These are phyloP conservation scores for Penicillium paxilli DNA, from an alignment of 495 filamentous ascomycete species.

Conservation along the genomic window DNA sequence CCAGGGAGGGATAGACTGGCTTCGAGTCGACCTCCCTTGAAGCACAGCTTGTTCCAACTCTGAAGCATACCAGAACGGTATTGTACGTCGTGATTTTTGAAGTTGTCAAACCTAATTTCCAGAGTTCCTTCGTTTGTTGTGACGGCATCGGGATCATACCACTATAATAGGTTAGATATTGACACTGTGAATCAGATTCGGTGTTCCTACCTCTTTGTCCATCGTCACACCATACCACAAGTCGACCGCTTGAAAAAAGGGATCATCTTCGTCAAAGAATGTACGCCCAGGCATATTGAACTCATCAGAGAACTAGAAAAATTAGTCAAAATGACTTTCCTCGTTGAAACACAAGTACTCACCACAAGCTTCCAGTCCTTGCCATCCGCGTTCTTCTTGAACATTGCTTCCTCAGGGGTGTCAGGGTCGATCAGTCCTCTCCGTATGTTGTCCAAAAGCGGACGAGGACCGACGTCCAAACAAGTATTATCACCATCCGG, in stretches of 20 bases:
- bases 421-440: conserved; percentile 68
- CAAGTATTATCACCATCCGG: conserved; percentile 52
- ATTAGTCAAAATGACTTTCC: conserved; percentile 2
- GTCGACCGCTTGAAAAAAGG: conserved; percentile 69
- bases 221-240: conserved; percentile 80
- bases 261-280: conserved; percentile 74
- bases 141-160: conserved; percentile 80
- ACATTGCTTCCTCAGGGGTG: conserved; percentile 60
- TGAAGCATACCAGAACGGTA: conserved; percentile 83
- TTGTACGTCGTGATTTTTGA: conserved; percentile 65
- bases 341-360: conserved; percentile 15
- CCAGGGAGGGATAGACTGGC: conserved; percentile 76
- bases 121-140: conserved; percentile 67
- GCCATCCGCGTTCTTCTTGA: conserved; percentile 58
- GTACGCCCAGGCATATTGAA: conserved; percentile 71
- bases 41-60: conserved; percentile 79
- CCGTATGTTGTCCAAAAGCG: conserved; percentile 61
- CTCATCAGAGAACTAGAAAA: conserved; percentile 69
- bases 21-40: conserved; percentile 75
- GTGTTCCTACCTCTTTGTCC: conserved; percentile 61
- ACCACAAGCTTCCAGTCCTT: conserved; percentile 66
- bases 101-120: conserved; percentile 66
- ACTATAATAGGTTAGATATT: conserved; percentile 36
- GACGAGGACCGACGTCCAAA: conserved; percentile 55
- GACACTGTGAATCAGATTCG: not conserved